Evolutionary conservation across 441 rosid genomes (phyloP).

Genomic region (Geranium incanum): DNA sequence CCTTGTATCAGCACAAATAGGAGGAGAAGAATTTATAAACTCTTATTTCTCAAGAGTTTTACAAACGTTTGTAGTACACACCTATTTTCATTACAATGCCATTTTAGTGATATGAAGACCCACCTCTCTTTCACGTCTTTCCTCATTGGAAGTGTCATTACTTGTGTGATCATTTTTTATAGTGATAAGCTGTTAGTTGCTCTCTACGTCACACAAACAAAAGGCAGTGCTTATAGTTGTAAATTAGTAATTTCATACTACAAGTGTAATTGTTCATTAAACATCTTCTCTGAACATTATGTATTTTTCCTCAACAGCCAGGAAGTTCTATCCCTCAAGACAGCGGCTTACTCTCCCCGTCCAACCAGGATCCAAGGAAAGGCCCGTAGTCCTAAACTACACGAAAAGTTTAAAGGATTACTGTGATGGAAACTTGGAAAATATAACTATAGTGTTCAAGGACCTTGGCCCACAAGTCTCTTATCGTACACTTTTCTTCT

Average conservation of each 20-base stretch:
- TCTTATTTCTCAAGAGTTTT: neutral
- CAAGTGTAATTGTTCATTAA: neutral
- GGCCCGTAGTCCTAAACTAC: slow-evolving; percentile 53
- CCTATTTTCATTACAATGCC: neutral
- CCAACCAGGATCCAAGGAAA: slow-evolving; percentile 63
- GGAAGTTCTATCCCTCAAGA: slow-evolving; percentile 85
- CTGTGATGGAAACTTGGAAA: slow-evolving; percentile 47
- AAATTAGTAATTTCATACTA: neutral
- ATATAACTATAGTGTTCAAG: slow-evolving; percentile 66
- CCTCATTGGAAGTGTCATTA: neutral
- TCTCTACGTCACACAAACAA: neutral
- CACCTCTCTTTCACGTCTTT: neutral
- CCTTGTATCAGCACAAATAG: neutral
- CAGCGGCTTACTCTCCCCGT: slow-evolving; percentile 91
- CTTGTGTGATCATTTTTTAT: neutral
- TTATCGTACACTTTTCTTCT: slow-evolving; percentile 90
- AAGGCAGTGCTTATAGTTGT: neutral
- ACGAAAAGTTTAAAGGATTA: slow-evolving; percentile 70
- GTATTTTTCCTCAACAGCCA: slow-evolving; percentile 41
- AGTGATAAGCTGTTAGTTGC: neutral
- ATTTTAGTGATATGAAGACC: neutral
- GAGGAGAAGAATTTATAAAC: neutral
- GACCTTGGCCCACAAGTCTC: slow-evolving; percentile 97
- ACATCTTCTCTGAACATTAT: neutral
- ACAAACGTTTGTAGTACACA: neutral